A percentile compares a stretch with the other conserved stretches of the same genome.
Conservation (phyloP, 192 early-diverging fungal genomes). For the Entomortierella beljakovae region DNA sequence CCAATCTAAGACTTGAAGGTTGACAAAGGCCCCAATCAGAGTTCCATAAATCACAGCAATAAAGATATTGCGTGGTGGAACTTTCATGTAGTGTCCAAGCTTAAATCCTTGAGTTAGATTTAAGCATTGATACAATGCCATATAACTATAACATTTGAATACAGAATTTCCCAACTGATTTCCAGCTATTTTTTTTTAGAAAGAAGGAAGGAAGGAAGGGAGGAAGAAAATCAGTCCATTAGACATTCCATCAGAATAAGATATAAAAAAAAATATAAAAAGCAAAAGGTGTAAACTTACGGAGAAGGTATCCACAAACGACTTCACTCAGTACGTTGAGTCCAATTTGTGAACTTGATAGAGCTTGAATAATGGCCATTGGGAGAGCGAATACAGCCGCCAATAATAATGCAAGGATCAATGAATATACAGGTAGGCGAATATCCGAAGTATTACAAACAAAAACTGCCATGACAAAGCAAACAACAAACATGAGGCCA, state of each 20-base stretch:
- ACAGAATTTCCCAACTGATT: slow-evolving; percentile 62
- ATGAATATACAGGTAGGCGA: slow-evolving; percentile 60
- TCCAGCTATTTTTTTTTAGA: slow-evolving; percentile 56
- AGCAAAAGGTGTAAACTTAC: slow-evolving; percentile 17
- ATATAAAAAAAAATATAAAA: background rate
- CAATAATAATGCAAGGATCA: slow-evolving; percentile 59
- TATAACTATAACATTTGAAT: slow-evolving; percentile 71
- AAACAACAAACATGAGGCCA: slow-evolving; percentile 53
- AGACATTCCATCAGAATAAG: no score
- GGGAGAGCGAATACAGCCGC: slow-evolving; percentile 63
- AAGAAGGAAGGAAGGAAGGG: background rate
- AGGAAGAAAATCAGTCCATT: no score
- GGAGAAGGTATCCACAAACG: slow-evolving; percentile 61
- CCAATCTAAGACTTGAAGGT: slow-evolving; percentile 43
- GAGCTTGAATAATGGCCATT: slow-evolving; percentile 62
- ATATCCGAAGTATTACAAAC: slow-evolving; percentile 39
- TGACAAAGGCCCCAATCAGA: slow-evolving; percentile 26
- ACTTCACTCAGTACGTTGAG: slow-evolving; percentile 72
- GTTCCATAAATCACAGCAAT: slow-evolving; percentile 43
- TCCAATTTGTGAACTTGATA: slow-evolving; percentile 63
- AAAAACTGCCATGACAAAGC: slow-evolving; percentile 52
- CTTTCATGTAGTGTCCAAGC: slow-evolving; percentile 58
- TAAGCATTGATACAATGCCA: slow-evolving; percentile 81
- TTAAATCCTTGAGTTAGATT: slow-evolving; percentile 79
- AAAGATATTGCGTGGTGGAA: slow-evolving; percentile 38